Evolutionary conservation across 805 yeast species (phyloP).

Genomic region (Kodamaea kakaduensis): DNA sequence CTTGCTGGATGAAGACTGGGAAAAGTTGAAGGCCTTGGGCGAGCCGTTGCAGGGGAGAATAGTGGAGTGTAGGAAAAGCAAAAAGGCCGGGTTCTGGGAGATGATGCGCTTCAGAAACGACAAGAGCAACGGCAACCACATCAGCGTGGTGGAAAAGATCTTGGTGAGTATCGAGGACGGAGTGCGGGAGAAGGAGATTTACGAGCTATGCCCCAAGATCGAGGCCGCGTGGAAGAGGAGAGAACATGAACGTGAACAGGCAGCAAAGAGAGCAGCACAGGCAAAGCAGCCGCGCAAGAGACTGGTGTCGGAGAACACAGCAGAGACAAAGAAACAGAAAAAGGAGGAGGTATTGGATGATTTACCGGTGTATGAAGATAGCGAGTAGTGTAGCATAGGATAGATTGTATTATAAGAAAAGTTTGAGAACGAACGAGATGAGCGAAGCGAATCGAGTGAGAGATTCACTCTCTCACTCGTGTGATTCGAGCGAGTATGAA

Average conservation of each 20-base stretch:
- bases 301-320: slow-evolving; percentile 8
- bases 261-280: slow-evolving; percentile 11
- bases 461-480: no score
- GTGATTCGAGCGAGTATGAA: no score
- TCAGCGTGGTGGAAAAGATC: slow-evolving; percentile 75
- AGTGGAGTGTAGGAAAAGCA: slow-evolving; percentile 75
- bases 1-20: slow-evolving; percentile 76
- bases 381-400: slow-evolving; percentile 21
- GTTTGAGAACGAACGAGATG: no score
- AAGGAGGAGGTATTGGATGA: slow-evolving; percentile 24
- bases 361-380: slow-evolving; percentile 40
- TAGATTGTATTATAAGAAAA: no score
- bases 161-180: slow-evolving; percentile 82
- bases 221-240: slow-evolving; percentile 61
- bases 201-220: slow-evolving; percentile 53
- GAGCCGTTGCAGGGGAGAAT: slow-evolving; percentile 89
- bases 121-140: slow-evolving; percentile 82
- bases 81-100: slow-evolving; percentile 65
- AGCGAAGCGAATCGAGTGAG: no score
- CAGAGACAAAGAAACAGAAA: slow-evolving; percentile 8
- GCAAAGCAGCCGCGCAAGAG: slow-evolving; percentile 5
- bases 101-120: slow-evolving; percentile 90
- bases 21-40: slow-evolving; percentile 55
- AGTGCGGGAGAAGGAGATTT: slow-evolving; percentile 73
- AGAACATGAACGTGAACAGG: slow-evolving; percentile 32